Base-by-base conservation (phyloP, 345 rosid species). In the Hirschfeldia incana region DNA sequence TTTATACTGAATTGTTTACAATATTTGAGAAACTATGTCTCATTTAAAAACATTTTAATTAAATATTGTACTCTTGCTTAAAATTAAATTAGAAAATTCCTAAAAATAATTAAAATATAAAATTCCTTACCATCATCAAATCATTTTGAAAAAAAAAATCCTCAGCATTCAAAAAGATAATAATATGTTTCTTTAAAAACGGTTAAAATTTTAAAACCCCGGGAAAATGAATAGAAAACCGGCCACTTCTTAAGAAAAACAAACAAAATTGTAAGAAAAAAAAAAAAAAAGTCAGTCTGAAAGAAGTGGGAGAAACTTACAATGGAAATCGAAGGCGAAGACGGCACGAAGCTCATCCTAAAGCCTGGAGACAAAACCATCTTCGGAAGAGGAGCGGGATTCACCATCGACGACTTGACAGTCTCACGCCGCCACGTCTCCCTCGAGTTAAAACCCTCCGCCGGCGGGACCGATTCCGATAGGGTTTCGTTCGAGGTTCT, bases 271-370 rank as follows among this genome's bases (percentile, higher is more conserved):
- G 6, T 1, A 21, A 7, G 15, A 1, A 0, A 5, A 12, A 10
- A 9, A 12, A 1, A 27, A 21, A 62, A 76, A 30, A 36, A 27
- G 66, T 53, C 34, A 17, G 27, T 51, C 6, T 6, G 36, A 37
- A 51, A 67, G 32, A 21, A 21, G 21, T 21, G 16, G 17, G 7
- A 32, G 59, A 65, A 73, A 42, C 49, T 8, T 5, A 59, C 65
- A 12, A 90, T 91, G 95, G 98, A 93, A 83, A 76, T 92, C 7
- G 85, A 80, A 80, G 91, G 93, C 34, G 88, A 84, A 70, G 91
- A 92, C 76, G 94, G 96, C 58, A 78, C 91, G 6, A 86, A 59
- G 70, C 73, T 85, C 71, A 16, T 36, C 6, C 63, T 92, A 5
- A 76, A 72, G 32, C 27, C 62, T 4, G 79, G 76, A 77, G 76